phyloP scores from a whole-genome alignment of 2,329 filamentous ascomycete species.

The Fusarium acutatum region DNA sequence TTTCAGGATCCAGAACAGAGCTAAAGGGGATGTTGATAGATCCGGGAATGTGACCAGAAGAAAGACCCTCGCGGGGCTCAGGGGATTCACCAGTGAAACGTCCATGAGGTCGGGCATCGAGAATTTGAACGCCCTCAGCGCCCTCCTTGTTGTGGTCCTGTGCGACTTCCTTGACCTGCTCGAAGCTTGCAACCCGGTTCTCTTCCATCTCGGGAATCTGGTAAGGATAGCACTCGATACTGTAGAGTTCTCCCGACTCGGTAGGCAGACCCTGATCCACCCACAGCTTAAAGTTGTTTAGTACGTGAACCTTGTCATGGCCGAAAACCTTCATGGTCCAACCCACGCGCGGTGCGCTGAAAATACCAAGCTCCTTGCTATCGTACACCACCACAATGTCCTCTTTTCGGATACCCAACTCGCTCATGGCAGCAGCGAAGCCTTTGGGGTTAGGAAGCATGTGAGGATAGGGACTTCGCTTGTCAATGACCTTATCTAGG shows the following conservation, averaged over 20 bases:
- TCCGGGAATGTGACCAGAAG: slow-evolving; percentile 91
- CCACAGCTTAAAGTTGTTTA: slow-evolving; percentile 98
- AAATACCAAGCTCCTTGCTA: slow-evolving; percentile 88
- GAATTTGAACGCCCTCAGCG: slow-evolving; percentile 81
- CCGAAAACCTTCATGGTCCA: slow-evolving; percentile 95
- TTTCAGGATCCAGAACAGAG: slow-evolving; percentile 81
- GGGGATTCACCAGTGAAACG: slow-evolving; percentile 85
- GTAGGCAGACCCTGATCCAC: slow-evolving; percentile 82
- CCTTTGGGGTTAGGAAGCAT: slow-evolving; percentile 87
- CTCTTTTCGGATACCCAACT: slow-evolving; percentile 84
- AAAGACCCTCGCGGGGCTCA: slow-evolving; percentile 85
- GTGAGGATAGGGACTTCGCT: slow-evolving; percentile 88
- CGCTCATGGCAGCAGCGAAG: slow-evolving; percentile 89
- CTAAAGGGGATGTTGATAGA: slow-evolving; percentile 84
- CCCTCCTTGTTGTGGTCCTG: slow-evolving; percentile 83
- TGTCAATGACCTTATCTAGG: slow-evolving; percentile 89
- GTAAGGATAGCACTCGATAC: slow-evolving; percentile 70
- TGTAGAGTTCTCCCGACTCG: slow-evolving; percentile 80
- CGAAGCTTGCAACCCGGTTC: slow-evolving; percentile 78
- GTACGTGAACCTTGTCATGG: slow-evolving; percentile 84
- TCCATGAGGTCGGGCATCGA: slow-evolving; percentile 84
- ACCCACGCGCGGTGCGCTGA: slow-evolving; percentile 90
- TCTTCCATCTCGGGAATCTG: slow-evolving; percentile 69
- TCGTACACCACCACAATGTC: slow-evolving; percentile 96
- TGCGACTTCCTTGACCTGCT: slow-evolving; percentile 82